phyloP scores from a whole-genome alignment of 768 basidiomycete genomes.

The Lepiota brunneoincarnata region DNA sequence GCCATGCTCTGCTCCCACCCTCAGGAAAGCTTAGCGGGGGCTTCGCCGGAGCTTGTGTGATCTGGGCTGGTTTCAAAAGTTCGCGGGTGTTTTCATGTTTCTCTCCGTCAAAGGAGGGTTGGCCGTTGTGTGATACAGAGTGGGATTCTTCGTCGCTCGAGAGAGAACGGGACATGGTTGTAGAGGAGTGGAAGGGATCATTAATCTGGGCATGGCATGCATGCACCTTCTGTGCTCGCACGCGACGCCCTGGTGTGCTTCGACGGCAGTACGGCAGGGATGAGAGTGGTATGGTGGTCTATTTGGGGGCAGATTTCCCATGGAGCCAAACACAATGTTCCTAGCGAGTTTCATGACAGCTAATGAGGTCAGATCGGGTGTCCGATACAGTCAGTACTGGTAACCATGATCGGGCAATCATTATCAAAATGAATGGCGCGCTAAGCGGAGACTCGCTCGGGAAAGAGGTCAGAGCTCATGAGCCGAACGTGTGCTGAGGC shows the following conservation, averaged over 20 bases:
- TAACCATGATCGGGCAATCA: background rate
- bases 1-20: constrained; percentile 43
- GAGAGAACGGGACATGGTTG: constrained; percentile 10
- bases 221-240: constrained; percentile 2
- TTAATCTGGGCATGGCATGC: constrained; percentile 2
- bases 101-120: background rate
- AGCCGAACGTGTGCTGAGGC: background rate
- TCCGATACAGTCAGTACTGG: no score
- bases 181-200: background rate
- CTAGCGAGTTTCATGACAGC: no score
- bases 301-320: background rate
- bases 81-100: background rate
- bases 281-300: background rate
- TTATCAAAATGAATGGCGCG: constrained; percentile 2
- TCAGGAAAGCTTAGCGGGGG: constrained; percentile 33
- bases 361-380: no score
- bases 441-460: constrained; percentile 3
- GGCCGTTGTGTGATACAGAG: background rate
- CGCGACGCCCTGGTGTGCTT: constrained; percentile 9
- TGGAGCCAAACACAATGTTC: background rate
- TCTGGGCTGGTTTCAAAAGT: background rate
- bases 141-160: background rate
- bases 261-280: background rate
- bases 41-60: background rate
- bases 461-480: background rate